A percentile compares a stretch with the other conserved stretches of the same genome.
phyloP scores from a whole-genome alignment of 2,329 filamentous ascomycete genomes.

The Diaporthe sp. region DNA sequence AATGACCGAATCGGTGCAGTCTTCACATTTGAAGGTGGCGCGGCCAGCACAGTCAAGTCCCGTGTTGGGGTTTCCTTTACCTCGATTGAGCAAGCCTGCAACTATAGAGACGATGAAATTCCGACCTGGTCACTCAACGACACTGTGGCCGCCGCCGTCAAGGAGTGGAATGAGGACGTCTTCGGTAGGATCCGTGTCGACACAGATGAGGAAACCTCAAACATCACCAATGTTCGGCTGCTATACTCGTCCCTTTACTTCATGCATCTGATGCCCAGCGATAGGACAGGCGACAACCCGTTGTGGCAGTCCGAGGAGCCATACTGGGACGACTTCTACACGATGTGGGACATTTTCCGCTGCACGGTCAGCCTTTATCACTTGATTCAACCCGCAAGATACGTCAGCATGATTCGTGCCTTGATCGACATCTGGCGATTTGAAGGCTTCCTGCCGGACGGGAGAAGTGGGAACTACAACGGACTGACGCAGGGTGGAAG shows the following conservation, averaged over 20 bases:
- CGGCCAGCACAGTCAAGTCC: slow-evolving; percentile 54
- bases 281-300: slow-evolving; percentile 75
- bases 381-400: slow-evolving; percentile 71
- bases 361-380: slow-evolving; percentile 78
- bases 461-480: slow-evolving; percentile 74
- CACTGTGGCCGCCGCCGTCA: slow-evolving; percentile 51
- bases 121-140: slow-evolving; percentile 52
- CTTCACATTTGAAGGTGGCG: slow-evolving; percentile 55
- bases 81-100: slow-evolving; percentile 58
- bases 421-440: slow-evolving; percentile 76
- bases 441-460: slow-evolving; percentile 76
- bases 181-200: slow-evolving; percentile 54
- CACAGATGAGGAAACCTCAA: slow-evolving; percentile 45
- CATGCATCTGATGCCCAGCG: slow-evolving; percentile 70
- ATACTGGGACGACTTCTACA: slow-evolving; percentile 82
- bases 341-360: slow-evolving; percentile 78
- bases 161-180: slow-evolving; percentile 58
- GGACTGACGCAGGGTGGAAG: slow-evolving; percentile 80
- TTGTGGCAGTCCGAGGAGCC: slow-evolving; percentile 73
- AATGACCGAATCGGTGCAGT: slow-evolving; percentile 60
- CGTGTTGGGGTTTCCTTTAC: slow-evolving; percentile 62
- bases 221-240: slow-evolving; percentile 59
- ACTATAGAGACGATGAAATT: slow-evolving; percentile 57
- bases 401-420: slow-evolving; percentile 75
- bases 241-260: slow-evolving; percentile 70